These are phyloP conservation scores for Orbilia ellipsospora DNA, from an alignment of 2,329 filamentous ascomycete genomes.

Conservation along the genomic window DNA sequence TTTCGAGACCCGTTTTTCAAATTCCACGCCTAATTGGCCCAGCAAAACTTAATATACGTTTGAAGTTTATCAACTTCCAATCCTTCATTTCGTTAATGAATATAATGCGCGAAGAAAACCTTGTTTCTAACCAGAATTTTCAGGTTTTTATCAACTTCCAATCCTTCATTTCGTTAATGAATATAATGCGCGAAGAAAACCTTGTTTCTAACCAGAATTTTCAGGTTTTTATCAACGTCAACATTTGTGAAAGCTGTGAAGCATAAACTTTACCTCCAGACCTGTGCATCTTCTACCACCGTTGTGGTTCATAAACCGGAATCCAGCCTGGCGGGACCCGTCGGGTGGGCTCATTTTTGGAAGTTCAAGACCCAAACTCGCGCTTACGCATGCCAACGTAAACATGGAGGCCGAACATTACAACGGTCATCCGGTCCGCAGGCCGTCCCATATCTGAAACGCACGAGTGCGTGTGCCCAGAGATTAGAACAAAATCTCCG, in stretches of 20 bases:
- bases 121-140: not conserved
- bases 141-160: not conserved
- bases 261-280: not conserved
- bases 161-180: slow-evolving; percentile 15
- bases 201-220: not conserved
- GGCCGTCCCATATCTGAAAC: slow-evolving; percentile 52
- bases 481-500: not conserved
- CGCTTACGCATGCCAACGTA: not conserved
- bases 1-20: slow-evolving; percentile 9
- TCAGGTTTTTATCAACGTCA: not conserved
- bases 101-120: not conserved
- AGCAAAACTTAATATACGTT: slow-evolving; percentile 14
- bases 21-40: not conserved
- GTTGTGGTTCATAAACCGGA: slow-evolving; percentile 7
- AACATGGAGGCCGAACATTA: not conserved
- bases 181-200: not conserved
- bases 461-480: slow-evolving; percentile 33
- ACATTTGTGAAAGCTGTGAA: not conserved
- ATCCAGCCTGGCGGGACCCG: slow-evolving; percentile 27
- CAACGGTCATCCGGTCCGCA: slow-evolving; percentile 51
- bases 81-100: slow-evolving; percentile 14
- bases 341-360: slow-evolving; percentile 7
- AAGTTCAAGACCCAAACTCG: not conserved
- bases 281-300: not conserved
- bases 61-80: slow-evolving; percentile 35